Base-by-base conservation (phyloP, 805 yeast genomes). In the Candida sphagnicola region DNA sequence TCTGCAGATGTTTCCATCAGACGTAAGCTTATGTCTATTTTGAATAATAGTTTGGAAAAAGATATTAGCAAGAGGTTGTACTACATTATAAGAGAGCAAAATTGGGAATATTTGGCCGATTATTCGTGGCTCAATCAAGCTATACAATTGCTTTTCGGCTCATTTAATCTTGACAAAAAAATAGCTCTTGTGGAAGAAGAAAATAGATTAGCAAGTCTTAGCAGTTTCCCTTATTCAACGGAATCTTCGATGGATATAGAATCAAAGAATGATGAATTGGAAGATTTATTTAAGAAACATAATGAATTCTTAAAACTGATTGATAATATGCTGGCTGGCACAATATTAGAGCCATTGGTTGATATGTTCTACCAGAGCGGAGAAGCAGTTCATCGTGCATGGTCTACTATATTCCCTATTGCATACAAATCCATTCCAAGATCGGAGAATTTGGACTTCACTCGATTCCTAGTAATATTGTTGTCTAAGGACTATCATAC, bases 71-170 rank as follows among this genome's bases (percentile, higher is more conserved):
- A 86, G 57, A 72, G 99, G 41, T 66, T 93, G 25, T 80, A 82
- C 46, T 95, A 95, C 50, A 82, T 91, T 6, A 75, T 95, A n/a
- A 70, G 91, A 28, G 98, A 93, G 51, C 99, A 93, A 57, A 91
- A 88, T 53, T 93, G 99, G 99, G 99, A 93, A 56, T 84, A 77
- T 47, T 66, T 93, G 28, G 90, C 95, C 0, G 99, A 93, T 48
- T 85, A 85, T 51, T 85, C 89, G 30, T 93, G 99, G 99, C 63
- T 91, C 44, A 88, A 88, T 56, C 98, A 91, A 58, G 98, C 96
- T 0, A 68, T 87, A 14, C 96, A 90, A 54, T 62, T 95, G 19
- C 62, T 93, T 5, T 87, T 83, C 53, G 95, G 93, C 0, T 73
- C 95, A 0, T 80, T 86, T 47, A 82, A 82, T 41, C 59, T 59